Evolutionary conservation across 805 yeast genomes (phyloP).

Genomic region (Wickerhamiella domercqiae): DNA sequence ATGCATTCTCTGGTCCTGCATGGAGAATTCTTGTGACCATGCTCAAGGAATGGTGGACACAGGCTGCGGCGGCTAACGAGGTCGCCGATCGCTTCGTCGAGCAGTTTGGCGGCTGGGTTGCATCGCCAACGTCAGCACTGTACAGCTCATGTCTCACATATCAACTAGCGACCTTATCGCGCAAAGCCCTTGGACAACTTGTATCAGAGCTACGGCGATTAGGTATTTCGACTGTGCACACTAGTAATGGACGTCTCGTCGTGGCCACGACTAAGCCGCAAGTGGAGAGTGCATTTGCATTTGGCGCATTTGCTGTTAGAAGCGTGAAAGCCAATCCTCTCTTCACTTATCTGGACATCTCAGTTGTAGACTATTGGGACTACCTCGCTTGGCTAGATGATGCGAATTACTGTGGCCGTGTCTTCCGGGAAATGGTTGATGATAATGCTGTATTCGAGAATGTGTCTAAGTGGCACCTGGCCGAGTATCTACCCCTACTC

Average conservation of each 20-base stretch:
- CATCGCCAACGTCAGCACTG: constrained; percentile 51
- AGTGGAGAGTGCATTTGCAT: constrained; percentile 81
- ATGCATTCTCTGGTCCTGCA: constrained; percentile 67
- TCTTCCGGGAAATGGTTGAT: constrained; percentile 14
- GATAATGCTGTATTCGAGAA: constrained; percentile 26
- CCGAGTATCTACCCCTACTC: constrained; percentile 54
- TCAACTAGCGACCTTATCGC: constrained; percentile 75
- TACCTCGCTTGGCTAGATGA: constrained; percentile 90
- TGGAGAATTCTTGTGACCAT: constrained; percentile 51
- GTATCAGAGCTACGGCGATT: constrained; percentile 61
- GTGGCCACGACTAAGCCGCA: constrained; percentile 59
- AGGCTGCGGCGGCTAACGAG: constrained; percentile 48
- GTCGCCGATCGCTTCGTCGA: constrained; percentile 78
- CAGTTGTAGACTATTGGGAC: constrained; percentile 76
- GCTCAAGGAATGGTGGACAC: constrained; percentile 90
- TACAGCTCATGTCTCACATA: constrained; percentile 70
- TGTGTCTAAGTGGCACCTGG: constrained; percentile 62
- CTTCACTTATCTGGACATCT: constrained; percentile 66
- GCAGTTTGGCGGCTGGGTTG: constrained; percentile 74
- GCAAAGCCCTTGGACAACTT: constrained; percentile 66
- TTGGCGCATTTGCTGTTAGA: constrained; percentile 67
- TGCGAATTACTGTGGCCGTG: constrained; percentile 67
- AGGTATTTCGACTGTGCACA: constrained; percentile 69
- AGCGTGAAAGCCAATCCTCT: constrained; percentile 67
- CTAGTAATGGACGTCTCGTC: constrained; percentile 60